Percentiles rank a stretch among this genome's conserved stretches.
Conservation (phyloP, 208 protist species). For the Acanthamoeba healyi region DNA sequence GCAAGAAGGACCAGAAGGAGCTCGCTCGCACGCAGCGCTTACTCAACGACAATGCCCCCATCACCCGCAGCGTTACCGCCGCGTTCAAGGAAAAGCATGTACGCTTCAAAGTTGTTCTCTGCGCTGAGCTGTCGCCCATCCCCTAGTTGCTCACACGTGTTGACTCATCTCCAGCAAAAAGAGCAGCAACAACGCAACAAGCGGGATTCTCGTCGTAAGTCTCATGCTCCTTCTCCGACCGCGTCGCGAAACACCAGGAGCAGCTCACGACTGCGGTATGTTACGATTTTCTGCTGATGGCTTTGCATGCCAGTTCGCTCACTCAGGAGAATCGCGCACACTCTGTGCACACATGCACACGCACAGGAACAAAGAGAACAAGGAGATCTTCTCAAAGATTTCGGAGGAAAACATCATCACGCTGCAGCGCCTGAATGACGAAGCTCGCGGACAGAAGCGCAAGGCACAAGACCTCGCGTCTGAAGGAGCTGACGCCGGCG, state of each 20-base stretch:
- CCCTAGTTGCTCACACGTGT: no score
- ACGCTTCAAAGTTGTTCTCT: no score
- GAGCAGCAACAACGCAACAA: slow-evolving; percentile 16
- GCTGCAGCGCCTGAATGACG: not conserved
- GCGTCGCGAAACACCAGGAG: not conserved
- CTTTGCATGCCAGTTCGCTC: no score
- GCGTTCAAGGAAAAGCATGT: slow-evolving; percentile 52
- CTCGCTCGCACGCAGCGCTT: slow-evolving; percentile 11
- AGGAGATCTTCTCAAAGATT: slow-evolving; percentile 45
- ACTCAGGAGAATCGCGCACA: no score
- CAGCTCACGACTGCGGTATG: not conserved
- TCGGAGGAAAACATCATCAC: slow-evolving; percentile 61
- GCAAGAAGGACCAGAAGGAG: not conserved
- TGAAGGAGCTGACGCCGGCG: no score
- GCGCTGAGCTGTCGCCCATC: no score
- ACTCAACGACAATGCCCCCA: slow-evolving; percentile 48
- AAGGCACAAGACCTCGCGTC: not conserved
- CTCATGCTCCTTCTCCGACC: not conserved
- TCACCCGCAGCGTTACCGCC: slow-evolving; percentile 53
- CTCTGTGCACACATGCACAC: not conserved
- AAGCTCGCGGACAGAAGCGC: slow-evolving; percentile 15
- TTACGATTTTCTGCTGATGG: not conserved
- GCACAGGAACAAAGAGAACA: slow-evolving; percentile 27
- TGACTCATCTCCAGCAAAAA: slow-evolving; percentile 3
- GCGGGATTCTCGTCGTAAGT: slow-evolving; percentile 5